phyloP scores from a whole-genome alignment of 2,329 filamentous ascomycete species.

The Fusarium citri region DNA sequence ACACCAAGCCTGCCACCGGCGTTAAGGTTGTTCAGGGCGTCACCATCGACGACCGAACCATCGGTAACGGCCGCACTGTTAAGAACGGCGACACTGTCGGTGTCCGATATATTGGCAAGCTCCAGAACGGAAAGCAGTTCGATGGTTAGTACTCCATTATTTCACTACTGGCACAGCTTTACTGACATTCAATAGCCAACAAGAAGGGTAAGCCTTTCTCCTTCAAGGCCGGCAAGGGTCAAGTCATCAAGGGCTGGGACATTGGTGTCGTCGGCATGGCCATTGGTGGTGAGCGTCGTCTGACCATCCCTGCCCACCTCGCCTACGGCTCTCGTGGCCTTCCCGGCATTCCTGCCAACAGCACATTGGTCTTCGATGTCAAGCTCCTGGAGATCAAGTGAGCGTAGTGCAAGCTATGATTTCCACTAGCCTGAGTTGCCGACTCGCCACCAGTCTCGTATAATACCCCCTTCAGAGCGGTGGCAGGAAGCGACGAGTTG shows the following conservation, averaged over 20 bases:
- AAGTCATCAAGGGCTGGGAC: conserved; percentile 99
- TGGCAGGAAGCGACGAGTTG: conserved; percentile 19
- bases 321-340: conserved; percentile 89
- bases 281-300: conserved; percentile 90
- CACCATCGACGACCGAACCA: conserved; percentile 94
- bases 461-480: conserved; percentile 43
- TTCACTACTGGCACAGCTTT: not conserved
- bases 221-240: conserved; percentile 93
- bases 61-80: conserved; percentile 83
- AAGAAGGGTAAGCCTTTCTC: conserved; percentile 98
- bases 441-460: conserved; percentile 30
- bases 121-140: conserved; percentile 93
- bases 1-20: conserved; percentile 61
- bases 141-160: conserved; percentile 73
- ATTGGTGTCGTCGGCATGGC: conserved; percentile 93
- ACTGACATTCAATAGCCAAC: conserved; percentile 73
- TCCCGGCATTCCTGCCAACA: conserved; percentile 91
- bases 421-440: conserved; percentile 21
- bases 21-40: conserved; percentile 89
- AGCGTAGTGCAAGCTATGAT: conserved; percentile 44
- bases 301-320: conserved; percentile 87
- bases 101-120: conserved; percentile 99
- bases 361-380: conserved; percentile 90
- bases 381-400: conserved; percentile 88
- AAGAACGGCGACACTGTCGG: conserved; percentile 92